phyloP scores from a whole-genome alignment of 306 rosid genomes.

The Cyamopsis tetragonoloba region DNA sequence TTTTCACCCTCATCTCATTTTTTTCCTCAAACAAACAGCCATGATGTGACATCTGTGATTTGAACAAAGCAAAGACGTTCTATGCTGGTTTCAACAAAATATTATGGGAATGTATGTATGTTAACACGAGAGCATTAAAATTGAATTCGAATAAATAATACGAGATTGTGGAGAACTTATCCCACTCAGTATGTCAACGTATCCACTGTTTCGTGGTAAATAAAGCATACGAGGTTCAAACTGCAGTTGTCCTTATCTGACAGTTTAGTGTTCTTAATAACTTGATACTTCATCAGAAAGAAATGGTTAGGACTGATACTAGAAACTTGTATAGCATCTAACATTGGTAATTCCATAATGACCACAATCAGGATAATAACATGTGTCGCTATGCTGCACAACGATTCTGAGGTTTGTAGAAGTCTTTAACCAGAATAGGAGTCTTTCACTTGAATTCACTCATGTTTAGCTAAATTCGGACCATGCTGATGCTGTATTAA shows the following conservation, averaged over 20 bases:
- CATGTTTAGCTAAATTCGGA: background rate
- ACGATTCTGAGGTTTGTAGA: background rate
- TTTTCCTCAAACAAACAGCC: too few species aligned
- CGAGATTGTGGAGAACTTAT: background rate
- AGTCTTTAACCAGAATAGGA: background rate
- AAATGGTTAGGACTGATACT: background rate
- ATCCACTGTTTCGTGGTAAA: background rate
- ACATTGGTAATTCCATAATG: background rate
- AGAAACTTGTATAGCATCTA: background rate
- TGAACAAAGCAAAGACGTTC: too few species aligned
- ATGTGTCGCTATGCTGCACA: background rate
- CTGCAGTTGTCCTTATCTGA: background rate
- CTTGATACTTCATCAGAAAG: background rate
- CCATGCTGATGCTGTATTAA: background rate
- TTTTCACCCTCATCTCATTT: too few species aligned
- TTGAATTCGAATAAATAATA: background rate
- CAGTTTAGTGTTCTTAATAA: background rate
- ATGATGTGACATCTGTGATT: too few species aligned
- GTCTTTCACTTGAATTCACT: background rate
- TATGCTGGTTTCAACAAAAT: background rate
- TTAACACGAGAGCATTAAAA: background rate
- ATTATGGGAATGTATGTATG: background rate
- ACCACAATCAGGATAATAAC: background rate
- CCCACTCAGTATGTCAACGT: background rate
- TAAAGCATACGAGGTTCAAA: background rate